These are phyloP conservation scores for Citrus glauca DNA, from an alignment of 345 rosid species.

Conservation along the genomic window DNA sequence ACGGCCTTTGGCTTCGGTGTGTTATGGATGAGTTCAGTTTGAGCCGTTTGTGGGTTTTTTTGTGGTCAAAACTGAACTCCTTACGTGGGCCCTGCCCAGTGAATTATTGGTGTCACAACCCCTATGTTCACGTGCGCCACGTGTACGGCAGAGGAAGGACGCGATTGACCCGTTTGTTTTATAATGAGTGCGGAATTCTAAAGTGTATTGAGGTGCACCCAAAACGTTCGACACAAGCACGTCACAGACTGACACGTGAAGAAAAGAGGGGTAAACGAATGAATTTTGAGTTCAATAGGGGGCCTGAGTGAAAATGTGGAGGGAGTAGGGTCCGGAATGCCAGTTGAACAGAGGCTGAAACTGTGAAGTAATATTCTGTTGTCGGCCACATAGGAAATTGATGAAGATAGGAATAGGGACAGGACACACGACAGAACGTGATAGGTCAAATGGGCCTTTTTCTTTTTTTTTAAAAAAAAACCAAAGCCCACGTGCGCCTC, in stretches of 20 bases:
- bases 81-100: not conserved
- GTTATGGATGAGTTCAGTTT: not conserved
- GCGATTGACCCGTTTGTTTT: not conserved
- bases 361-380: constrained; percentile 15
- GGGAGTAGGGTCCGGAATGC: not conserved
- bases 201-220: not conserved
- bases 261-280: no score
- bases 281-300: no score
- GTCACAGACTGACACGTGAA: no score
- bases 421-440: not conserved
- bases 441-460: constrained; percentile 29
- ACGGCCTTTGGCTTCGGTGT: not conserved
- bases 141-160: constrained; percentile 14
- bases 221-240: not conserved
- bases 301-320: not conserved
- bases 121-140: constrained; percentile 29
- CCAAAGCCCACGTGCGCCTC: constrained; percentile 43
- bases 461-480: not conserved
- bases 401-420: not conserved
- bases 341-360: constrained; percentile 11
- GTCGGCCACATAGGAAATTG: constrained; percentile 32
- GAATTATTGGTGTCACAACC: constrained; percentile 29
- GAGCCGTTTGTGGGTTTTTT: not conserved
- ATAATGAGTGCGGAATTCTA: not conserved
- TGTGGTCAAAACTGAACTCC: constrained; percentile 18